Conservation (phyloP, 1,284 basidiomycete genomes). For the Wallemia ichthyophaga region DNA sequence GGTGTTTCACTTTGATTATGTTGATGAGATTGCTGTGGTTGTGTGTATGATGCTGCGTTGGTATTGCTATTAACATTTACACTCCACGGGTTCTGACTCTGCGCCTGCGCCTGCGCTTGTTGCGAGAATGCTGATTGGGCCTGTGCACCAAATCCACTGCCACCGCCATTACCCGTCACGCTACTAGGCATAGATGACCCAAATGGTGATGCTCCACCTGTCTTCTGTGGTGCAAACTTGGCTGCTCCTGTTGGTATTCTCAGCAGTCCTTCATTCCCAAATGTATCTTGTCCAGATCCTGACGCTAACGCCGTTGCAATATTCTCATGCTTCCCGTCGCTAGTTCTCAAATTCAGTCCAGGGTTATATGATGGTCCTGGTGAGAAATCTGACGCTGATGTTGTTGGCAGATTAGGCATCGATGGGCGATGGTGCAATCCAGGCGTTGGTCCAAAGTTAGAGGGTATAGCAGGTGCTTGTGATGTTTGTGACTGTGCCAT, state of each 20-base stretch:
- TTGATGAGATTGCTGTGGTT: not conserved
- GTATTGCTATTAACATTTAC: not conserved
- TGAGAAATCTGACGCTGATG: not conserved
- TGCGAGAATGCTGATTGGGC: not conserved
- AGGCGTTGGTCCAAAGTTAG: constrained; percentile 2
- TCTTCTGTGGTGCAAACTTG: not conserved
- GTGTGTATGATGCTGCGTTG: not conserved
- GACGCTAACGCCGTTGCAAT: constrained; percentile 10
- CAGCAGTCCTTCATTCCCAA: constrained; percentile 54
- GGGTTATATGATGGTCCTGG: not conserved
- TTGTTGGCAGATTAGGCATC: constrained; percentile 6
- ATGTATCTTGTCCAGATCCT: constrained; percentile 30
- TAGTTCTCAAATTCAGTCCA: not conserved
- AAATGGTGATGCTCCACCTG: not conserved
- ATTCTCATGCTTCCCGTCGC: not conserved
- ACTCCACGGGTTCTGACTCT: not conserved
- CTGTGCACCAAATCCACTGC: not conserved
- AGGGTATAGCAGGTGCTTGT: constrained; percentile 3
- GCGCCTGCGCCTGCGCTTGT: not conserved
- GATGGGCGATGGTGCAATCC: constrained; percentile 6
- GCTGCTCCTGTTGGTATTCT: constrained; percentile 16
- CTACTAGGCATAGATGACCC: not conserved
- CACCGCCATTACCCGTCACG: not conserved
- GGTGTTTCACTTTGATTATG: not conserved
- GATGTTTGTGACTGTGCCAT: constrained; percentile 3